Percentiles rank a stretch among this genome's conserved stretches.
Evolutionary conservation across 148 eudicot genomes (phyloP).

Genomic region (Arbutus unedo): DNA sequence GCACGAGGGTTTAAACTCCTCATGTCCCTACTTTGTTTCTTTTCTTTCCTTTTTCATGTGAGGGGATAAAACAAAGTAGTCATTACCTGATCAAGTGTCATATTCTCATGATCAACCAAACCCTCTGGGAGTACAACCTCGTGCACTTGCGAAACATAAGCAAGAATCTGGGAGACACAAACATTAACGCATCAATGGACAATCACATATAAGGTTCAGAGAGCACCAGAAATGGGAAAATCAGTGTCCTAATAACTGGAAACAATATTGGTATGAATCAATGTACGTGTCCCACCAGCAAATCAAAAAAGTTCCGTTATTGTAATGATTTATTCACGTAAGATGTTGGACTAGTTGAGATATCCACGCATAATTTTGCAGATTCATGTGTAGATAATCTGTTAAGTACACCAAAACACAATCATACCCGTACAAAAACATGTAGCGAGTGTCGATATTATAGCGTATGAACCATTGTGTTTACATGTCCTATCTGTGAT

Average conservation of each 20-base stretch:
- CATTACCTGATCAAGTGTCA: conserved; percentile 85
- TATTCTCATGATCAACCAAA: conserved; percentile 61
- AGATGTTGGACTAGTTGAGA: background rate
- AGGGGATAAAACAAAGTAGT: background rate
- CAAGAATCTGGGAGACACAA: conserved; percentile 61
- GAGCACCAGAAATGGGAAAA: background rate
- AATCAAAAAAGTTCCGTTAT: background rate
- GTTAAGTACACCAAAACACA: background rate
- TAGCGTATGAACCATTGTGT: background rate
- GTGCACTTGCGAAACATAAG: conserved; percentile 96
- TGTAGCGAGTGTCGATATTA: background rate
- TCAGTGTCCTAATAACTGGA: background rate
- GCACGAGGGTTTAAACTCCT: background rate
- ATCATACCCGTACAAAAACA: background rate
- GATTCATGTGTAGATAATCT: background rate
- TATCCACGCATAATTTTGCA: background rate
- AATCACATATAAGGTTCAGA: conserved; percentile 2
- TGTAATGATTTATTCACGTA: background rate
- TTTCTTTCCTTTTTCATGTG: background rate
- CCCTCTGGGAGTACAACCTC: conserved; percentile 79
- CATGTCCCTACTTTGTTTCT: background rate
- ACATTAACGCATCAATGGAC: background rate
- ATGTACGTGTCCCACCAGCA: background rate
- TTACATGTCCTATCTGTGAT: background rate
- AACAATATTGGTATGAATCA: background rate